Base-by-base conservation (phyloP, 2,329 filamentous ascomycete genomes). In the Aspergillus phoenicis region DNA sequence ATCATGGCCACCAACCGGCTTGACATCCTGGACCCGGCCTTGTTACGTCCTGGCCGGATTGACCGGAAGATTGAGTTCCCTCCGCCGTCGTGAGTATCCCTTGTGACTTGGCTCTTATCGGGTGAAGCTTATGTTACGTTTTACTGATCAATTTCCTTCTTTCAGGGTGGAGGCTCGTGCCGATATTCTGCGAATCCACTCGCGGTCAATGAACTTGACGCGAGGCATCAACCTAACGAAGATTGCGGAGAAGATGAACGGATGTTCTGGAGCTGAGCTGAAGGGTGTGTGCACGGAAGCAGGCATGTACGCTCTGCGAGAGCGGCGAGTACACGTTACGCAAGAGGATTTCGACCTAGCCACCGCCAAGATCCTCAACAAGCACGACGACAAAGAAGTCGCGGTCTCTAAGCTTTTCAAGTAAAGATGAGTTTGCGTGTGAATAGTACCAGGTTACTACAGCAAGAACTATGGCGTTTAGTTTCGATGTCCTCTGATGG, bases 161-260 rank as follows among this genome's bases (percentile, higher is more conserved):
- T 22, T 11, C 64, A 82, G 81, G 61, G 91, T 97, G 68, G 95
- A 99, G 81, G 94, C 95, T 58, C 88, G 95, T 80, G 95, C 95
- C 70, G 95, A 99, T 78, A 99, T 99, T 82, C 84, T 99, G 69
- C 90, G 95, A 68, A 99, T 99, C 72, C 95, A 99, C 83, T 96
- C 91, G 70, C 88, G 95, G 71, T 97, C 93, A 80, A 99, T 99
- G 95, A 99, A 99, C 81, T 80, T 99, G 71, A 99, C 95, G 13
- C 87, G 95, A 73, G 95, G 95, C 56, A 98, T 99, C 82, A 96
- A 99, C 80, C 83, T 99, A 67, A 96, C 87, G 72, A 99, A 99
- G 87, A 96, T 98, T 71, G 95, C 95, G 30, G 95, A 99, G 84
- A 98, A 98, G 87, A 99, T 99, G 95, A 97, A 97, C 73, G 95